These are phyloP conservation scores for Micractinium conductrix DNA, from an alignment of 139 green algal species.

Conservation along the genomic window DNA sequence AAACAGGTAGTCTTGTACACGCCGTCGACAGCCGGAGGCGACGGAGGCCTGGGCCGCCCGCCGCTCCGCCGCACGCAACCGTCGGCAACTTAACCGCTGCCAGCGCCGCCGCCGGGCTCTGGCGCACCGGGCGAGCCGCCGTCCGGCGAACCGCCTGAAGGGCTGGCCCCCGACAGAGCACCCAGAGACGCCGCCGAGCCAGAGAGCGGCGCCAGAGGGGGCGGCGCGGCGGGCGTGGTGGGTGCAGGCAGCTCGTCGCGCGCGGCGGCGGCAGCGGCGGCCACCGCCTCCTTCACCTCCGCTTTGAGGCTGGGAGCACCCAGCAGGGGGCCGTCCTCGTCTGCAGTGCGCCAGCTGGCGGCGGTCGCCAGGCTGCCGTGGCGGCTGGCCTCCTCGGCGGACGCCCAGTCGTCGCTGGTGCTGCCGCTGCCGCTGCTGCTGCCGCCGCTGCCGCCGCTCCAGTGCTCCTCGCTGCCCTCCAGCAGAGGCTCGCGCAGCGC, in stretches of 20 bases:
- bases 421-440: not conserved
- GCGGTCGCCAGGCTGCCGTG: not conserved
- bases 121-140: no score
- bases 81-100: no score
- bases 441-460: not conserved
- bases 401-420: not conserved
- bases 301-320: constrained; percentile 1
- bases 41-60: no score
- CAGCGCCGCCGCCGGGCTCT: not conserved
- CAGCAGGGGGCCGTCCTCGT: not conserved
- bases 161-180: not conserved
- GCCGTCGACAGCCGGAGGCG: no score
- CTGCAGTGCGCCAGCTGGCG: not conserved
- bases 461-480: not conserved
- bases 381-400: not conserved
- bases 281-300: not conserved
- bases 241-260: not conserved
- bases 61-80: no score
- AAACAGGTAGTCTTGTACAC: no score
- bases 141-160: no score
- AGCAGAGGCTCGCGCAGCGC: not conserved
- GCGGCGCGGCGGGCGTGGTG: not conserved
- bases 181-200: not conserved
- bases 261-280: no score
- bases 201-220: not conserved